A percentile compares a stretch with the other conserved stretches of the same genome.
Conservation (phyloP, 1,284 basidiomycete genomes). For the Moesziomyces antarcticus region DNA sequence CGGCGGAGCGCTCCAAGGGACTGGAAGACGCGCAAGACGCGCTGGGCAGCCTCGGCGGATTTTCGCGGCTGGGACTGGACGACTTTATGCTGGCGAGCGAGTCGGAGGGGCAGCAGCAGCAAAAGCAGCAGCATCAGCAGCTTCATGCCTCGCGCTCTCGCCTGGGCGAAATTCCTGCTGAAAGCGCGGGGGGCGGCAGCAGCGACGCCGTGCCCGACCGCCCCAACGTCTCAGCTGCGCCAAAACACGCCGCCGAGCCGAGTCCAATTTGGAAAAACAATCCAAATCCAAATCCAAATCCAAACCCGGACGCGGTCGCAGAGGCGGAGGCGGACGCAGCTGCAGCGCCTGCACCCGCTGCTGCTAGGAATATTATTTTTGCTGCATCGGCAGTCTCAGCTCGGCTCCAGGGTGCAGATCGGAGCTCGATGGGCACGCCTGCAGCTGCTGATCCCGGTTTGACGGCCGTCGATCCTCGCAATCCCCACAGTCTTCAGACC, state of each 20-base stretch:
- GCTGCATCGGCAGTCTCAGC: background rate
- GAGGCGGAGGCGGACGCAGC: too few species aligned
- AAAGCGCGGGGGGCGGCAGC: background rate
- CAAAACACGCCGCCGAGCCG: background rate
- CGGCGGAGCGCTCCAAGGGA: background rate
- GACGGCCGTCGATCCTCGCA: background rate
- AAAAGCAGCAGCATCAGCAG: background rate
- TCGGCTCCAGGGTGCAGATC: background rate
- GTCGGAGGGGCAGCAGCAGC: background rate
- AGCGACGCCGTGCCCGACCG: too few species aligned
- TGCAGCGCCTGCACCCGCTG: too few species aligned
- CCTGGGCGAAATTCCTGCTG: background rate
- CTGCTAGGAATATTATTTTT: background rate
- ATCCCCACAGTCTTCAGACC: background rate
- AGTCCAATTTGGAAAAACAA: background rate
- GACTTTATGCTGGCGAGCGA: constrained; percentile 8
- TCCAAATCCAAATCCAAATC: background rate
- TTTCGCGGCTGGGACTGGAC: constrained; percentile 20
- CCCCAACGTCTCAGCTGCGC: too few species aligned
- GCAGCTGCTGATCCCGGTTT: background rate
- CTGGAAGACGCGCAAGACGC: background rate
- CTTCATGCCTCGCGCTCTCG: background rate
- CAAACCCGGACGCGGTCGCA: too few species aligned
- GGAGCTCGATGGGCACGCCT: background rate
- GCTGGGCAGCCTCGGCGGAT: constrained; percentile 2